A percentile compares a stretch with the other conserved stretches of the same genome.
phyloP scores from a whole-genome alignment of 192 early-diverging fungal species.

The Podochytrium sp. region DNA sequence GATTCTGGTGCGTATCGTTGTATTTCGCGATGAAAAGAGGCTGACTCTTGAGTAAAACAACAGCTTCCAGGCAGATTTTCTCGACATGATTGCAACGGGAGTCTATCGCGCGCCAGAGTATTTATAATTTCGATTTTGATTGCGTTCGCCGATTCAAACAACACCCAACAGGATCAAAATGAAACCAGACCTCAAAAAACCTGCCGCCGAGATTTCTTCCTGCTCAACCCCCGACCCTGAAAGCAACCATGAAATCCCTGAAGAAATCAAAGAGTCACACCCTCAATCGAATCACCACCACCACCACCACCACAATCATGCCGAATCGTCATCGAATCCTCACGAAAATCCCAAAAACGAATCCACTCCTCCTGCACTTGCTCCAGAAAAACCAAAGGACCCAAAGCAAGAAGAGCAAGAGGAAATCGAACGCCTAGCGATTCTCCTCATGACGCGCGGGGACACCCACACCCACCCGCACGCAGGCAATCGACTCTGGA shows the following conservation, averaged over 20 bases:
- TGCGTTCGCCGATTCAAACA: neutral
- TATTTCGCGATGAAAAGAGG: neutral
- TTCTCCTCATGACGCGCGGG: conserved; percentile 8
- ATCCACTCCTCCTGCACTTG: neutral
- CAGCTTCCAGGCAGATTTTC: conserved; percentile 15
- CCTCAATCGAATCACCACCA: neutral
- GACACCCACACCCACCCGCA: conserved; percentile 8
- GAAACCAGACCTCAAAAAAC: neutral
- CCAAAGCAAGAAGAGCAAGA: conserved; percentile 11
- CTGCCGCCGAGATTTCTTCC: neutral
- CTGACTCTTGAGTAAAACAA: neutral
- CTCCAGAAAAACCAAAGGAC: neutral
- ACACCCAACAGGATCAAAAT: neutral
- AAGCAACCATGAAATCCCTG: neutral
- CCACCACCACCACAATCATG: neutral
- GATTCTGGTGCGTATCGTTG: conserved; percentile 35
- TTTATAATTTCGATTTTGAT: neutral
- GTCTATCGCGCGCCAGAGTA: neutral
- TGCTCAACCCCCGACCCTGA: neutral
- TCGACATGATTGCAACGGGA: conserved; percentile 11
- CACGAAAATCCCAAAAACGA: neutral
- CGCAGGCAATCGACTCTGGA: conserved; percentile 8
- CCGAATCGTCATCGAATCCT: neutral
- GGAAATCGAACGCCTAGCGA: conserved; percentile 22
- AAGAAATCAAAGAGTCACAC: neutral